Base-by-base conservation (phyloP, 495 filamentous ascomycete species). In the Hypoxylon perforatum region DNA sequence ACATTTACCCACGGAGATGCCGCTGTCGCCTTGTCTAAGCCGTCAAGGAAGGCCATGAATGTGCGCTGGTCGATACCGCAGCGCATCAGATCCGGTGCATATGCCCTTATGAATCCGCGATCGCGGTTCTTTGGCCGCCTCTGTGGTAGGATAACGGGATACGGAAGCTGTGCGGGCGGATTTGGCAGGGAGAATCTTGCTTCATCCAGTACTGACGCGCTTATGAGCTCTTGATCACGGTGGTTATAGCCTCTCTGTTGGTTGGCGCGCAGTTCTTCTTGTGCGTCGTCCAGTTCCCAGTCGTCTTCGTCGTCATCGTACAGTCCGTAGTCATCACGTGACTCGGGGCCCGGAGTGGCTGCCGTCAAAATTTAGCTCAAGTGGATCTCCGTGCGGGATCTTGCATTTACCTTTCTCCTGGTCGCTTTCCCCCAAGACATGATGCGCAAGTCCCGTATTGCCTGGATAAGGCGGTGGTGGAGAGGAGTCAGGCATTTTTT, bases 1-100 rank as follows among this genome's bases (percentile, higher is more conserved):
- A 76, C 77, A 12, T 78, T 54, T 21, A 85, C 44, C 73, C 74
- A 79, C 0, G 75, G 75, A 2, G 63, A 63, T 7, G 67, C 73
- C 38, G 77, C 57, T 5, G 60, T 68, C 0, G 75, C 73, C 41
- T 71, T 71, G 33, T 77, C 67, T 35, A 80, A 75, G 36, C 67
- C 73, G 21, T 78, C 73, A 8, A 81, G 63, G 45, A 82, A 83
- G 3, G 74, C 63, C 25, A 81, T 65, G 38, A 81, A 83, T 15
- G 74, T 71, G 10, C 63, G 51, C 56, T 78, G 72, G 49, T 74
- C 67, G 38, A 83, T 80, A 11, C 73, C 76, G 51, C 70, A 75
- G 5, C 74, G 59, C 52, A 67, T 72, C 14, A 83, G 58, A 21
- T 72, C 72, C 1, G 81, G 80, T 28, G 77, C 70, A 58, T 82